phyloP scores from a whole-genome alignment of 1,284 basidiomycete genomes.

The Trichosporon ovoides region DNA sequence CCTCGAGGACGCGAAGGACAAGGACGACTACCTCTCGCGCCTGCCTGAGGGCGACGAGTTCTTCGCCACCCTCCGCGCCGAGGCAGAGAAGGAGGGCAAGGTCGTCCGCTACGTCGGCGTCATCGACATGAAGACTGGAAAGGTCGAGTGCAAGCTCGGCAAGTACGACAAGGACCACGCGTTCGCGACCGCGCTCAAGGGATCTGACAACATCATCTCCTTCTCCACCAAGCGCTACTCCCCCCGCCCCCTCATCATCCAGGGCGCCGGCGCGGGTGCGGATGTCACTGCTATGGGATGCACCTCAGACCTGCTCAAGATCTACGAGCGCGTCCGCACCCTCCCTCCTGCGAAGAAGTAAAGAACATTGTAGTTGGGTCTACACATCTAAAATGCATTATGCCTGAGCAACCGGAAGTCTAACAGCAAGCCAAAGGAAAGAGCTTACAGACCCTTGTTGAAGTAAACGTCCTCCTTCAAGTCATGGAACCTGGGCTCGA shows the following conservation, averaged over 20 bases:
- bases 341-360: neutral
- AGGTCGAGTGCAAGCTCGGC: constrained; percentile 80
- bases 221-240: constrained; percentile 90
- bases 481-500: constrained; percentile 45
- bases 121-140: constrained; percentile 69
- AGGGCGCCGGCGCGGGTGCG: constrained; percentile 92
- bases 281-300: constrained; percentile 99
- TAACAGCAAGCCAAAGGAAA: neutral
- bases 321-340: constrained; percentile 42
- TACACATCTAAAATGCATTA: neutral
- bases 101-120: constrained; percentile 94
- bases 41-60: constrained; percentile 80
- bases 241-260: constrained; percentile 78
- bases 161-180: constrained; percentile 86
- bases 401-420: neutral
- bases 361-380: neutral
- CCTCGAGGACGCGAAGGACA: constrained; percentile 62
- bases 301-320: constrained; percentile 47
- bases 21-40: constrained; percentile 73
- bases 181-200: constrained; percentile 89
- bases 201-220: constrained; percentile 96
- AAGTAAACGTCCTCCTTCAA: constrained; percentile 50
- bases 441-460: constrained; percentile 54
- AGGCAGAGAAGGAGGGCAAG: constrained; percentile 69
- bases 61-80: constrained; percentile 68